A percentile compares a stretch with the other conserved stretches of the same genome.
phyloP scores from a whole-genome alignment of 257 asterid genomes.

The Prunella vulgaris region DNA sequence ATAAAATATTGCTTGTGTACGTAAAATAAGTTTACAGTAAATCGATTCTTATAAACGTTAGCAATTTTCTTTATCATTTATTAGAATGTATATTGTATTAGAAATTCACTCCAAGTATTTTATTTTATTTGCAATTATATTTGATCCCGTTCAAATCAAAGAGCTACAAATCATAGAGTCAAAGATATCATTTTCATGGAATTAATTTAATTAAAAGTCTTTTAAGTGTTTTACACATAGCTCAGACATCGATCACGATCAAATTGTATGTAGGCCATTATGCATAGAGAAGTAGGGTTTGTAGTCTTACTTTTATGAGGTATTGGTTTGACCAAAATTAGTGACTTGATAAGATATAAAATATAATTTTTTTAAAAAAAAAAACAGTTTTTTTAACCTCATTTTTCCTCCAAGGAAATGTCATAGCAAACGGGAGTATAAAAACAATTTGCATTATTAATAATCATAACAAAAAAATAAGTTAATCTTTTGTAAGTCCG shows the following conservation, averaged over 20 bases:
- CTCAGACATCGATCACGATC: background rate
- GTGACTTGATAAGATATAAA: background rate
- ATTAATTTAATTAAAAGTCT: background rate
- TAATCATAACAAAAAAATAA: too few relatives aligned
- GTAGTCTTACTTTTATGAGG: background rate
- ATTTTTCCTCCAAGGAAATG: background rate
- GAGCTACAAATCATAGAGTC: background rate
- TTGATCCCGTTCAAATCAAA: background rate
- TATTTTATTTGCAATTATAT: too few relatives aligned
- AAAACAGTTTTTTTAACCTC: background rate
- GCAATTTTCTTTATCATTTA: too few relatives aligned
- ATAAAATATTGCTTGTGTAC: too few relatives aligned
- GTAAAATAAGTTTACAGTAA: too few relatives aligned
- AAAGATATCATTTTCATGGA: constrained; percentile 6
- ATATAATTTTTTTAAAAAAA: too few relatives aligned
- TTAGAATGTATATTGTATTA: background rate
- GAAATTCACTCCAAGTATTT: too few relatives aligned
- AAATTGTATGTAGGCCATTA: constrained; percentile 14
- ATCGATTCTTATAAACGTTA: too few relatives aligned
- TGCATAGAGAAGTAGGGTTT: constrained; percentile 10
- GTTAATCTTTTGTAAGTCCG: too few relatives aligned
- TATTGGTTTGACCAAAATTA: constrained; percentile 11
- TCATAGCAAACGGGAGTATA: background rate
- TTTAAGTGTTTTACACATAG: constrained; percentile 18
- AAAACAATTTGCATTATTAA: too few relatives aligned